Evolutionary conservation across 148 eudicot species (phyloP).

Genomic region (Nyssa sinensis): DNA sequence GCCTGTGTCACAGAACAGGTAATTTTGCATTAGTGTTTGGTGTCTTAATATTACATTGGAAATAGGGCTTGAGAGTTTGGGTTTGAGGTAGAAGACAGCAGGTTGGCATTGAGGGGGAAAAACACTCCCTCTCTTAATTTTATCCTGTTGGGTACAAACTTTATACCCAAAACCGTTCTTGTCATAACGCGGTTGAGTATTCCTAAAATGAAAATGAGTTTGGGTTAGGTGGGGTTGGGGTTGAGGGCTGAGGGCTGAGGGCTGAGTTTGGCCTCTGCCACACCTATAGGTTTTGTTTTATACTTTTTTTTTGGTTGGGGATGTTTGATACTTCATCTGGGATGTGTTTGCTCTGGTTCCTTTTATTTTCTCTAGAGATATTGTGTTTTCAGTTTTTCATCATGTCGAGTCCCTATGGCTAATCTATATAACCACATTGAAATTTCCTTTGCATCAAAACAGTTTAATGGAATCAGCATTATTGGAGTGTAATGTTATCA

Average conservation of each 20-base stretch:
- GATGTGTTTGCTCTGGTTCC: no score
- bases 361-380: no score
- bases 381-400: not conserved
- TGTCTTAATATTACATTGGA: not conserved
- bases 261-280: not conserved
- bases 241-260: no score
- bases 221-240: not conserved
- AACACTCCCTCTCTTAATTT: not conserved
- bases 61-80: not conserved
- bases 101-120: not conserved
- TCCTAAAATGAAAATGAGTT: not conserved
- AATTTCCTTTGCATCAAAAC: not conserved
- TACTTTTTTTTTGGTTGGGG: no score
- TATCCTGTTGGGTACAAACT: no score
- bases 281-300: not conserved
- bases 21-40: slow-evolving; percentile 1
- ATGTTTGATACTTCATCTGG: no score
- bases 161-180: not conserved
- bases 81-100: slow-evolving; percentile 4
- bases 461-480: not conserved
- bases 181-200: not conserved
- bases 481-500: no score
- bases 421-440: not conserved
- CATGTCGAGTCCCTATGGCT: not conserved
- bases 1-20: slow-evolving; percentile 99